A percentile compares a stretch with the other conserved stretches of the same genome.
phyloP scores from a whole-genome alignment of 129 eudicot species.

The Daucus carota region DNA sequence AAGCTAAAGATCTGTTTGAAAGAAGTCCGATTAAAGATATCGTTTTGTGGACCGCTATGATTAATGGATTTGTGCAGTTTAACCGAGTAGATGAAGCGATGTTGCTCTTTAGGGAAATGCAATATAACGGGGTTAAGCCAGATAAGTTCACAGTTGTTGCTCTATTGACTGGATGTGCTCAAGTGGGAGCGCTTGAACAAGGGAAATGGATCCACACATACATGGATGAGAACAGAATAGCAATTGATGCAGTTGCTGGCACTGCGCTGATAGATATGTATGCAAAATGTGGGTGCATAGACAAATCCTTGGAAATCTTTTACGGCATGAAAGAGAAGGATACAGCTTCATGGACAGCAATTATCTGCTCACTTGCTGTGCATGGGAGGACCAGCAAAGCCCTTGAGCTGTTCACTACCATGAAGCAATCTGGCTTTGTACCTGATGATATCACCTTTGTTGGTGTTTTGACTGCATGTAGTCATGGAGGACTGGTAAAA shows the following conservation, averaged over 20 bases:
- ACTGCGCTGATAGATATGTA: slow-evolving; percentile 35
- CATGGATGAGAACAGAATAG: slow-evolving; percentile 38
- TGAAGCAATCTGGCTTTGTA: slow-evolving; percentile 21
- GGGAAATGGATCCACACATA: slow-evolving; percentile 38
- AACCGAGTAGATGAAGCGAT: slow-evolving; percentile 29
- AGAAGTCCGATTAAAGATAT: slow-evolving; percentile 22
- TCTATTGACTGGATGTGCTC: slow-evolving; percentile 13
- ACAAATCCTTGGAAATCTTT: slow-evolving; percentile 21
- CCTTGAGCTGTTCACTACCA: slow-evolving; percentile 22
- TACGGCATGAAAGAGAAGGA: slow-evolving; percentile 33
- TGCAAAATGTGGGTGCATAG: slow-evolving; percentile 34
- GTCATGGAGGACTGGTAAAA: slow-evolving; percentile 30
- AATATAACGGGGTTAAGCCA: slow-evolving; percentile 18
- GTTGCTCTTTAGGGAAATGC: slow-evolving; percentile 19
- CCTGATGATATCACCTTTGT: slow-evolving; percentile 35
- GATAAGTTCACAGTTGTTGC: slow-evolving; percentile 30
- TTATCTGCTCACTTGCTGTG: slow-evolving; percentile 30
- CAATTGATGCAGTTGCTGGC: slow-evolving; percentile 19
- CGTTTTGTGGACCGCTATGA: slow-evolving; percentile 32
- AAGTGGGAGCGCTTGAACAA: slow-evolving; percentile 20
- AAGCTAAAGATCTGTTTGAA: slow-evolving; percentile 26
- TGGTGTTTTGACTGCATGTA: slow-evolving; percentile 36
- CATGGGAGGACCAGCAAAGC: slow-evolving; percentile 29
- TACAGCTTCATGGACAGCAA: slow-evolving; percentile 45
- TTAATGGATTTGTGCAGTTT: slow-evolving; percentile 21